Evolutionary conservation across 345 rosid species (phyloP).

Genomic region (Pseudoturritis turrita): DNA sequence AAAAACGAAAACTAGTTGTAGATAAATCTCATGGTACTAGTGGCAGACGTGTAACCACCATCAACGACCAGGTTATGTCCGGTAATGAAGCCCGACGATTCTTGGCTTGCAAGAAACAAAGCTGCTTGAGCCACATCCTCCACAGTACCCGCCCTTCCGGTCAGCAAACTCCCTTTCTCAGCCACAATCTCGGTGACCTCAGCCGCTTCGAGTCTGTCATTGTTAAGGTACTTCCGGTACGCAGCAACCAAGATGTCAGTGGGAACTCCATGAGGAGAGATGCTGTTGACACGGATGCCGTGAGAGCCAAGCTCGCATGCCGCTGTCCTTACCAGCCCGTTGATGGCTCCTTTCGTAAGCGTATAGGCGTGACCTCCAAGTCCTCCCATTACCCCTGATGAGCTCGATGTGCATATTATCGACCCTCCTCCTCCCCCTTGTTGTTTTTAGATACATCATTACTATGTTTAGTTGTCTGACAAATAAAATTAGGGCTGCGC

Average conservation of each 20-base stretch:
- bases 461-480: neutral
- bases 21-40: constrained; percentile 40
- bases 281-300: constrained; percentile 70
- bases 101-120: constrained; percentile 62
- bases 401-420: constrained; percentile 77
- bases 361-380: constrained; percentile 72
- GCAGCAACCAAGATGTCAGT: constrained; percentile 71
- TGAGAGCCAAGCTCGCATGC: constrained; percentile 75
- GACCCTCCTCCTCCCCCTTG: constrained; percentile 55
- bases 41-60: constrained; percentile 73
- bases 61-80: constrained; percentile 76
- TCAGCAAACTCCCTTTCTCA: constrained; percentile 59
- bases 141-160: constrained; percentile 45
- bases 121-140: constrained; percentile 74
- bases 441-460: neutral
- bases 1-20: constrained; percentile 29
- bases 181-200: constrained; percentile 50
- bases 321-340: constrained; percentile 48
- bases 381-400: constrained; percentile 76
- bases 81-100: constrained; percentile 59
- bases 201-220: constrained; percentile 35
- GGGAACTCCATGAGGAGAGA: constrained; percentile 91
- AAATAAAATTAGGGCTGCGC: neutral
- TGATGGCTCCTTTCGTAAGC: constrained; percentile 61
- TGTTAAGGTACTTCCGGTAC: constrained; percentile 41